Conservation (phyloP, 306 rosid genomes). For the Comarum palustre region DNA sequence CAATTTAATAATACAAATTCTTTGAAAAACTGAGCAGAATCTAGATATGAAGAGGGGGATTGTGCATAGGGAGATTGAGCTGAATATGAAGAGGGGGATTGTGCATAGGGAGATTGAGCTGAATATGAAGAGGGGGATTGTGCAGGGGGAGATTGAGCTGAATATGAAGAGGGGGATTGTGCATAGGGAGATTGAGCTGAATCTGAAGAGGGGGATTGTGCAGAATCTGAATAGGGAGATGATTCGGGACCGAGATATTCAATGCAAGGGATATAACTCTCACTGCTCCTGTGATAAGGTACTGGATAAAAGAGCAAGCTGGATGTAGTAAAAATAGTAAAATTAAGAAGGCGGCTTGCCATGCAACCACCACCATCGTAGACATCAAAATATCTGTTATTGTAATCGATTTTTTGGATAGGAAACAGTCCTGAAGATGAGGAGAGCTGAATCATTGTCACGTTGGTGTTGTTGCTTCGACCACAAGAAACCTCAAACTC, state of each 20-base stretch:
- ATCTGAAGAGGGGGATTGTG: too few relatives aligned
- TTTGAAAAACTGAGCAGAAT: neutral
- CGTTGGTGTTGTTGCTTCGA: neutral
- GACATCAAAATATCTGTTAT: fast-evolving
- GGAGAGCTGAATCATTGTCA: slow-evolving; percentile 9
- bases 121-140: neutral
- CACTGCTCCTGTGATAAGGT: neutral
- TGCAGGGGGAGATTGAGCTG: too few relatives aligned
- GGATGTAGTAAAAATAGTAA: neutral
- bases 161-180: too few relatives aligned
- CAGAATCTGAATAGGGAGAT: too few relatives aligned
- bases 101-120: neutral
- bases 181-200: neutral
- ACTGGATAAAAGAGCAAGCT: neutral
- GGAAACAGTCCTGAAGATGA: slow-evolving; percentile 8
- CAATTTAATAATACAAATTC: neutral
- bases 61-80: neutral
- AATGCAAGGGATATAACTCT: too few relatives aligned
- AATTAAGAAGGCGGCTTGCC: slow-evolving; percentile 9
- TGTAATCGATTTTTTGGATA: neutral
- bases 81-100: neutral
- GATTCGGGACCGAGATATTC: neutral
- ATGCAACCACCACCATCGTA: neutral
- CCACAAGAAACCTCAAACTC: slow-evolving; percentile 44
- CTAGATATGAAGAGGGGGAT: neutral